These are phyloP conservation scores for Solanum bulbocastanum DNA, from an alignment of 257 asterid species.

Conservation along the genomic window DNA sequence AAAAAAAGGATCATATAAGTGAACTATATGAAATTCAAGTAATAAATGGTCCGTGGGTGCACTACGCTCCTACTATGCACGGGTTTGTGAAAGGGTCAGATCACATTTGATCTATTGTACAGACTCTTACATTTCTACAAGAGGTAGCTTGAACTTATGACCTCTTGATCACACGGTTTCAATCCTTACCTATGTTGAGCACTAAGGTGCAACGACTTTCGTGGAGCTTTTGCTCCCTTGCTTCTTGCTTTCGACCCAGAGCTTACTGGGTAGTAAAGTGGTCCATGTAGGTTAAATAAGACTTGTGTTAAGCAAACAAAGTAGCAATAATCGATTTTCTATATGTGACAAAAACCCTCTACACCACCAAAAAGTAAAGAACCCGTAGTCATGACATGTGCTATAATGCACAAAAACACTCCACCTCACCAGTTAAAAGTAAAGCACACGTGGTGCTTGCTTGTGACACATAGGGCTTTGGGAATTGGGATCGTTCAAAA, in stretches of 20 bases:
- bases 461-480: not conserved
- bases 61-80: not conserved
- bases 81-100: not conserved
- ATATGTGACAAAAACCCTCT: not conserved
- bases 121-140: not conserved
- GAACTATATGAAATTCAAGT: not conserved
- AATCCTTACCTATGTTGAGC: not conserved
- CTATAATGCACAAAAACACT: not conserved
- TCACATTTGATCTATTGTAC: not conserved
- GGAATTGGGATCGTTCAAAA: not conserved
- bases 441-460: not conserved
- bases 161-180: not conserved
- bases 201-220: not conserved
- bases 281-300: not conserved
- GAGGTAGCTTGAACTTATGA: not conserved
- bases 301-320: not conserved
- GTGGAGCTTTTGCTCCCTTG: not conserved
- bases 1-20: not conserved
- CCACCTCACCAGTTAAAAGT: not conserved
- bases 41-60: not conserved
- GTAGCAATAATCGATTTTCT: not conserved
- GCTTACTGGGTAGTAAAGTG: not conserved
- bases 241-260: not conserved
- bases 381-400: not conserved
- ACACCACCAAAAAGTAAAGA: not conserved